Conservation (phyloP, 345 rosid genomes). For the Euclidium syriacum region DNA sequence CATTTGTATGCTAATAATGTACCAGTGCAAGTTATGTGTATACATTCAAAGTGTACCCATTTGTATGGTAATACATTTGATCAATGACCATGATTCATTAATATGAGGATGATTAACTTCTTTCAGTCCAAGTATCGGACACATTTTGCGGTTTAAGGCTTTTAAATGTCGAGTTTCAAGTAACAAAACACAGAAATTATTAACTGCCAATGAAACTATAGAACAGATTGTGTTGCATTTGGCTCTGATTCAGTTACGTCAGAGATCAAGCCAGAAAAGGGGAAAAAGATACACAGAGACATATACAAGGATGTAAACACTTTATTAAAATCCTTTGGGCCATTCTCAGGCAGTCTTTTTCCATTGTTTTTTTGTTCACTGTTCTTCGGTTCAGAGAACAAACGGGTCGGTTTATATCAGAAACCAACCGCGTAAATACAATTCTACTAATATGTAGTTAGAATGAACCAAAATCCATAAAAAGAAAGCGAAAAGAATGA, state of each 20-base stretch:
- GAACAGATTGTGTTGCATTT: not conserved
- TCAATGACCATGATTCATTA: not conserved
- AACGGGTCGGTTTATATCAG: constrained; percentile 17
- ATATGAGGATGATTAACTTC: no score
- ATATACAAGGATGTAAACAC: constrained; percentile 12
- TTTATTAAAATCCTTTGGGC: constrained; percentile 21
- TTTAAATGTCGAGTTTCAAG: no score
- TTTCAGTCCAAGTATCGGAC: no score
- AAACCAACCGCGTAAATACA: constrained; percentile 27
- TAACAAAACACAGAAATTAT: no score
- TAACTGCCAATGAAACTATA: not conserved
- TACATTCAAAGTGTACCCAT: not conserved
- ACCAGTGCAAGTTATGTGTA: not conserved
- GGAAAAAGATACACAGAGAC: not conserved
- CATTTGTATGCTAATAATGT: constrained; percentile 14
- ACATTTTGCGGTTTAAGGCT: no score
- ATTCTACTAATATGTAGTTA: constrained; percentile 24
- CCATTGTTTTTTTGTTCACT: constrained; percentile 21
- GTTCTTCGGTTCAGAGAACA: constrained; percentile 18
- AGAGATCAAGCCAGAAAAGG: constrained; percentile 1
- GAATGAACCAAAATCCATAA: constrained; percentile 24
- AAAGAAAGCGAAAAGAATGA: constrained; percentile 14
- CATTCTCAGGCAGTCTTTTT: constrained; percentile 9
- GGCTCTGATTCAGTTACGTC: not conserved
- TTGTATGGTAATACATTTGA: constrained; percentile 1